phyloP scores from a whole-genome alignment of 768 basidiomycete genomes.

The Termitomyces sp. region DNA sequence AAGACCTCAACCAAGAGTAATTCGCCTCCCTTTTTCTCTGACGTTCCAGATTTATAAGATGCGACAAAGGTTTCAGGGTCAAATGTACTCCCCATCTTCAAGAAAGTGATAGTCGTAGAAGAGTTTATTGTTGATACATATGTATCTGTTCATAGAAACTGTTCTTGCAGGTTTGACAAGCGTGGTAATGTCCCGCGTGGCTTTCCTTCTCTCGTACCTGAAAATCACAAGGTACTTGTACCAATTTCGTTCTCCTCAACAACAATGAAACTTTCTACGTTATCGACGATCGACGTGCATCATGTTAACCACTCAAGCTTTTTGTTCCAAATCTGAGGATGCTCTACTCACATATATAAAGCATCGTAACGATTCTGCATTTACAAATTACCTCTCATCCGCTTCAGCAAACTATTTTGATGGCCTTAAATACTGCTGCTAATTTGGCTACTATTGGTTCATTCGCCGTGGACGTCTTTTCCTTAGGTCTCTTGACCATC shows the following conservation, averaged over 20 bases:
- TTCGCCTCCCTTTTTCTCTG: neutral
- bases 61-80: neutral
- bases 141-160: neutral
- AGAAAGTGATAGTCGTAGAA: neutral
- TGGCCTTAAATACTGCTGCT: neutral
- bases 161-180: neutral
- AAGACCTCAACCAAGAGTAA: neutral
- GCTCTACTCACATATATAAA: neutral
- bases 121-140: neutral
- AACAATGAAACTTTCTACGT: neutral
- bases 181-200: neutral
- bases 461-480: neutral
- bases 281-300: neutral
- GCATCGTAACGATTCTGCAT: neutral
- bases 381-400: neutral
- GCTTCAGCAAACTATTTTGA: neutral
- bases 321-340: neutral
- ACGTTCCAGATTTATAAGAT: neutral
- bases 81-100: neutral
- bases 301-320: neutral
- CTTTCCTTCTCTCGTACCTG: neutral
- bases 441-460: neutral
- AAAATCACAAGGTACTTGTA: neutral
- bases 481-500: neutral
- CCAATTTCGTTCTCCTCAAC: neutral